Conservation (phyloP, 2,329 filamentous ascomycete species). For the Calonectria leucothoes region DNA sequence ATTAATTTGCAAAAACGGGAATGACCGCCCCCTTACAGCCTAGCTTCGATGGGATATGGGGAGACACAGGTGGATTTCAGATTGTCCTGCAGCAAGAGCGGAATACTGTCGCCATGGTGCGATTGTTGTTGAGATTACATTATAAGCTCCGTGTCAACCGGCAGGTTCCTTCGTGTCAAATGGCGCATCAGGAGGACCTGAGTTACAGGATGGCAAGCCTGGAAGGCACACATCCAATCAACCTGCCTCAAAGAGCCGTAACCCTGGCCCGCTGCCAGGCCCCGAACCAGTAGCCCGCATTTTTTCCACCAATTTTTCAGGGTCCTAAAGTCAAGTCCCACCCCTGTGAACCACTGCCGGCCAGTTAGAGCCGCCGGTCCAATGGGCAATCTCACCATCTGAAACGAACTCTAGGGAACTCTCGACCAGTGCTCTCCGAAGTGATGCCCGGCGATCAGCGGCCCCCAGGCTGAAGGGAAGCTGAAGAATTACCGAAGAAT, state of each 20-base stretch:
- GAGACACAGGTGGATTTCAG: conserved; percentile 31
- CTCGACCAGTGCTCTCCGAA: conserved; percentile 4
- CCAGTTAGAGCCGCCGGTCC: conserved; percentile 1
- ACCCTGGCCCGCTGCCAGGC: not conserved
- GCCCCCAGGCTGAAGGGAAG: not conserved
- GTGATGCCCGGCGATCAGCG: not conserved
- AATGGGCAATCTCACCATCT: conserved; percentile 4
- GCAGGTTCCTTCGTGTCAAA: not conserved
- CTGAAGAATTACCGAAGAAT: not conserved
- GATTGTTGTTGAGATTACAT: conserved; percentile 2
- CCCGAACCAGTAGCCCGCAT: not conserved
- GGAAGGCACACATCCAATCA: not conserved
- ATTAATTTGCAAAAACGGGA: conserved; percentile 22
- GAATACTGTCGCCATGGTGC: conserved; percentile 12
- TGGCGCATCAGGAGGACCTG: not conserved
- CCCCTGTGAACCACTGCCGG: conserved; percentile 7
- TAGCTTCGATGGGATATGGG: conserved; percentile 24
- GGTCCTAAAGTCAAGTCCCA: conserved; percentile 11
- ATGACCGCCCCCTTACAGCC: not conserved
- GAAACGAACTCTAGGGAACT: conserved; percentile 14
- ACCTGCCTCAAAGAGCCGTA: not conserved
- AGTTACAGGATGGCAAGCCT: not conserved
- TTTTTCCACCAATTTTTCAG: conserved; percentile 14
- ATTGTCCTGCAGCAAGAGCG: conserved; percentile 28
- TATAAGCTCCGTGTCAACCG: not conserved